Base-by-base conservation (phyloP, 176 grass and related monocot genomes). In the Miscanthus lutarioriparius region DNA sequence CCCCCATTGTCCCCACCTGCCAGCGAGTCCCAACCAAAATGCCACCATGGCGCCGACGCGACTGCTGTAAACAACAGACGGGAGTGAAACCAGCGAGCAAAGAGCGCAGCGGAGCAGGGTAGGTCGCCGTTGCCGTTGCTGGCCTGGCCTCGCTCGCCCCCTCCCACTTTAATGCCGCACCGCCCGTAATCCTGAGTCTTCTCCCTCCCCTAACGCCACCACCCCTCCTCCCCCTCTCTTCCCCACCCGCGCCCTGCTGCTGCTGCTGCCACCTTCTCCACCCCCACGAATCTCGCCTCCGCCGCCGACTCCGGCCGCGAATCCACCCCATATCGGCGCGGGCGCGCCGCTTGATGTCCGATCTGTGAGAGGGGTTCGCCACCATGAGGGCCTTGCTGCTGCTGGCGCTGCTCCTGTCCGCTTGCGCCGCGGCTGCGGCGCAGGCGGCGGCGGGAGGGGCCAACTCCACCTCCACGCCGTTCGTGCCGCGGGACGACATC, bases 401-500 rank as follows among this genome's bases (percentile, higher is more conserved):
- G 68, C 69, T 84, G 38, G 49, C 73, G 68, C 70, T 87, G 28
- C 75, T 80, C 10, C 71, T 86, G 33, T 43, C 54, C 33, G 88
- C 84, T 2, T 77, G 64, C 74, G 84, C 75, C 6, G 80, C 61
- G 39, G 47, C 70, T 61, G 67, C 74, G 84, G 88, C 80, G 75
- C 84, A 83, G 37, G 73, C 67, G 45, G 37, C 9, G 32, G 79
- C 71, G 6, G 84, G 83, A 10, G 87, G 75, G 8, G 19, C 7
- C 41, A 74, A 80, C 76, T 37, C 88, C 41, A 64, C 39, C 76
- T 37, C 88, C 41, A 64, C 39, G 39, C 37, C 88, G 64, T 97
- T 94, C 70, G 65, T 75, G 63, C 94, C 87, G 16, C 77, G 89
- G 25, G 92, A 94, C 78, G 84, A 88, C 74, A 97, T 97, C 88